A percentile compares a stretch with the other conserved stretches of the same genome.
These are phyloP conservation scores for Nicotiana tabacum DNA, from an alignment of 257 asterid genomes.

Conservation along the genomic window DNA sequence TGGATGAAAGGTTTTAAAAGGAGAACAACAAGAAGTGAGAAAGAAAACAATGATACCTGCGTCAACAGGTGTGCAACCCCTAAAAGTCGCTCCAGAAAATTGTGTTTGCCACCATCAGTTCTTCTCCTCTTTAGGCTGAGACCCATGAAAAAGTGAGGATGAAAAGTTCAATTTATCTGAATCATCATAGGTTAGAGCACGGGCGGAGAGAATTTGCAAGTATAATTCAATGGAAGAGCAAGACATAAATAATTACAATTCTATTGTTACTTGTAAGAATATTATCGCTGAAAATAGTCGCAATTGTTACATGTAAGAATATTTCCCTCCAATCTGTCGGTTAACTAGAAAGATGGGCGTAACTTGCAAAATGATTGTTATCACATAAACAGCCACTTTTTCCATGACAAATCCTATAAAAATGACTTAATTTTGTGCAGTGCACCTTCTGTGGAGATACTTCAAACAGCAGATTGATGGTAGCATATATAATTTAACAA, in stretches of 20 bases:
- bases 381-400: background rate
- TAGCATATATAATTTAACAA: background rate
- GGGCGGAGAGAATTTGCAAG: background rate
- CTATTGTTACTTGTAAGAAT: background rate
- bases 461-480: background rate
- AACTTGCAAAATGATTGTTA: background rate
- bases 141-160: background rate
- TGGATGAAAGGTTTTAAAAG: background rate
- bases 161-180: background rate
- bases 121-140: constrained; percentile 77
- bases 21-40: background rate
- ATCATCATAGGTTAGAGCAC: background rate
- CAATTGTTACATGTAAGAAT: background rate
- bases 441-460: no score
- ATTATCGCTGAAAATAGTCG: background rate
- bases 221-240: background rate
- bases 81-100: constrained; percentile 73
- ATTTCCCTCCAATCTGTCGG: background rate
- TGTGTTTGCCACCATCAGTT: constrained; percentile 45
- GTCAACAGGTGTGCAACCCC: constrained; percentile 73
- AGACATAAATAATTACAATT: background rate
- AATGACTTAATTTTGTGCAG: no score
- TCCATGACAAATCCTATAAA: background rate
- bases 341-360: background rate
- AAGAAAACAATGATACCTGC: constrained; percentile 31